A percentile compares a stretch with the other conserved stretches of the same genome.
These are phyloP conservation scores for Hura crepitans DNA, from an alignment of 441 rosid species.

Conservation along the genomic window DNA sequence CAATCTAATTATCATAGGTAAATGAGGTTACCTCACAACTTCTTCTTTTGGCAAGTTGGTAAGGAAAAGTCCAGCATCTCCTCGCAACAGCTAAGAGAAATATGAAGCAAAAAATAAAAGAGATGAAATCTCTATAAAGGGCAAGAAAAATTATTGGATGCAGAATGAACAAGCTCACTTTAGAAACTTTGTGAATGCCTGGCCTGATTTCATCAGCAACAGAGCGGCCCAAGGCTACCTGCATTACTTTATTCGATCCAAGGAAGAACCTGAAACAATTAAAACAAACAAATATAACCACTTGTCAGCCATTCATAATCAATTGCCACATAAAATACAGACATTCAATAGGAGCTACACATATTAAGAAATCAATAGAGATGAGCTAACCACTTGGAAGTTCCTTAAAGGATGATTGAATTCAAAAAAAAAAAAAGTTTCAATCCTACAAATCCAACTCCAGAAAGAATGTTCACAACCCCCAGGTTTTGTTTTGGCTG, in stretches of 20 bases:
- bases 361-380: not conserved
- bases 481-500: not conserved
- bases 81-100: conserved; percentile 57
- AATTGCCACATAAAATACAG: not conserved
- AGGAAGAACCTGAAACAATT: conserved; percentile 64
- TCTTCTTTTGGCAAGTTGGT: conserved; percentile 85
- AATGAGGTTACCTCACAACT: conserved; percentile 58
- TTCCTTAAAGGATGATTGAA: not conserved
- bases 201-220: conserved; percentile 73
- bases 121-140: not conserved
- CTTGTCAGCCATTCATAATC: not conserved
- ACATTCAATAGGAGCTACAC: no score
- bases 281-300: not conserved
- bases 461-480: not conserved
- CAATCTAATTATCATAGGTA: no score
- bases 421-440: not conserved
- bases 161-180: conserved; percentile 40
- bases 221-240: conserved; percentile 85
- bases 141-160: not conserved
- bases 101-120: conserved; percentile 7
- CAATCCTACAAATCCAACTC: no score
- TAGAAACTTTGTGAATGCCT: conserved; percentile 68
- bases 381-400: not conserved
- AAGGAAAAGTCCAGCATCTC: conserved; percentile 77
- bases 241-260: conserved; percentile 97